These are phyloP conservation scores for Nyssa sinensis DNA, from an alignment of 148 eudicot genomes.

Conservation along the genomic window DNA sequence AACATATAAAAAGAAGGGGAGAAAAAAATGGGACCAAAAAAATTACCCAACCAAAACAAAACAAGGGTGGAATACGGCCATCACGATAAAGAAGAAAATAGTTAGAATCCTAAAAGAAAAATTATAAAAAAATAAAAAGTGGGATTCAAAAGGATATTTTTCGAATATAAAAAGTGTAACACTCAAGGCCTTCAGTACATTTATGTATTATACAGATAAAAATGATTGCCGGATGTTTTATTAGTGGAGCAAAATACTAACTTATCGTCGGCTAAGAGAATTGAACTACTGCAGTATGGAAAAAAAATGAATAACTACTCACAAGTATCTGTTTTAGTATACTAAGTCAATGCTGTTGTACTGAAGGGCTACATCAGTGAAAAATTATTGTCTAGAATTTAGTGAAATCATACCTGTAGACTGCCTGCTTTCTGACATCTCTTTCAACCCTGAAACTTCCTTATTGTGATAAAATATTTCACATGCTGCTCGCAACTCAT, in stretches of 20 bases:
- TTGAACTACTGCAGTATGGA: neutral
- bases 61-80: too few relatives aligned
- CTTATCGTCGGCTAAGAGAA: neutral
- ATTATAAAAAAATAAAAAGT: too few relatives aligned
- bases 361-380: neutral
- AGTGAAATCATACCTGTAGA: neutral
- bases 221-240: neutral
- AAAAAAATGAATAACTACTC: neutral
- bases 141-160: too few relatives aligned
- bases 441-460: neutral
- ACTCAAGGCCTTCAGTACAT: too few relatives aligned
- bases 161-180: too few relatives aligned
- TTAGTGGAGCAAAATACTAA: too few relatives aligned
- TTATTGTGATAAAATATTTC: conserved; percentile 2
- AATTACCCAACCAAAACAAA: too few relatives aligned
- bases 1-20: too few relatives aligned
- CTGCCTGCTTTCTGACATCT: neutral
- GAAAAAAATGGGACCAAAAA: too few relatives aligned
- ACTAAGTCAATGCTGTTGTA: neutral
- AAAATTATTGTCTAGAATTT: neutral
- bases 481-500: conserved; percentile 10
- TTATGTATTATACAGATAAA: neutral
- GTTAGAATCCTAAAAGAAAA: too few relatives aligned
- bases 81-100: too few relatives aligned
- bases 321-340: neutral